These are phyloP conservation scores for Beta macrorhiza DNA, from an alignment of 179 eudicot genomes.

Conservation along the genomic window DNA sequence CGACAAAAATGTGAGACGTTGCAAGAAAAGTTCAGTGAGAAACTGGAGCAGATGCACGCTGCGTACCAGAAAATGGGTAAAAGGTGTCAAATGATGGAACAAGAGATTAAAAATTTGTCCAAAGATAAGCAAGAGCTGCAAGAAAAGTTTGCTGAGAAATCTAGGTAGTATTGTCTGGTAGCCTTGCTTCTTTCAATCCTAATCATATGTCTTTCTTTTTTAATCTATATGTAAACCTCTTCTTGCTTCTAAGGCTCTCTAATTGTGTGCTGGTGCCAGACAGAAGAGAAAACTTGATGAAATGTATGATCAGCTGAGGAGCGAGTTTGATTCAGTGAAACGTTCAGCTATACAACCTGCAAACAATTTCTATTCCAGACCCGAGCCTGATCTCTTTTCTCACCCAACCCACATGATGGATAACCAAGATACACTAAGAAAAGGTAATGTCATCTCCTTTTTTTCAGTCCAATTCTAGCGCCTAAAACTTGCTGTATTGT, in stretches of 20 bases:
- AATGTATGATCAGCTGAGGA: constrained; percentile 94
- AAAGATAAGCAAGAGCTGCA: constrained; percentile 94
- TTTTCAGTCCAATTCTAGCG: constrained; percentile 1
- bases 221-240: not conserved
- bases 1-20: constrained; percentile 81
- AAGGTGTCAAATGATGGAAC: constrained; percentile 94
- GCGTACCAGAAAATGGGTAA: constrained; percentile 93
- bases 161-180: constrained; percentile 49
- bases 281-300: constrained; percentile 97
- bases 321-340: constrained; percentile 68
- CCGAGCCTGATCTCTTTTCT: constrained; percentile 77
- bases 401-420: constrained; percentile 68
- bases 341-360: constrained; percentile 85
- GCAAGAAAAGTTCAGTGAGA: constrained; percentile 85
- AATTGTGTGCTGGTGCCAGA: constrained; percentile 43
- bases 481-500: not conserved
- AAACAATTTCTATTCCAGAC: constrained; percentile 59
- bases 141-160: constrained; percentile 89
- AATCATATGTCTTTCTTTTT: not conserved
- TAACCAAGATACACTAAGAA: constrained; percentile 63
- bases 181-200: not conserved
- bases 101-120: constrained; percentile 71
- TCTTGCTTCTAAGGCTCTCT: constrained; percentile 11
- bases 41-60: constrained; percentile 75
- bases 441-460: constrained; percentile 53